Conservation (phyloP, 2,329 filamentous ascomycete genomes). For the Myriosclerotinia scirpicola region DNA sequence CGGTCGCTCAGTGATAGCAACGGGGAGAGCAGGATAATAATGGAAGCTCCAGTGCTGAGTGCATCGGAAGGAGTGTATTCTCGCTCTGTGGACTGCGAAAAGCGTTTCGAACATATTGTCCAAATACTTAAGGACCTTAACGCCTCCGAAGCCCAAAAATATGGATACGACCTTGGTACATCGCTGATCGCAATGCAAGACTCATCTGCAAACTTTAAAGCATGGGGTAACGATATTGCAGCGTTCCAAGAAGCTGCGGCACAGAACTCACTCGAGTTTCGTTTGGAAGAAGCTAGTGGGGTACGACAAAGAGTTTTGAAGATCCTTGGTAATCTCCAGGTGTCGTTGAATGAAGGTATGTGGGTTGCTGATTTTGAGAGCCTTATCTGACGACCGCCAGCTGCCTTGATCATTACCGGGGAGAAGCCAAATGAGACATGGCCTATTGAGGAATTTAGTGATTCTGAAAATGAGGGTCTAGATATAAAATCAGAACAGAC, state of each 20-base stretch:
- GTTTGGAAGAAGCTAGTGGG: constrained; percentile 32
- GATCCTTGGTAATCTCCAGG: constrained; percentile 30
- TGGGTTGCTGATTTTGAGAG: neutral
- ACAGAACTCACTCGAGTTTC: constrained; percentile 32
- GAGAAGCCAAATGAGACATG: constrained; percentile 29
- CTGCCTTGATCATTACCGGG: constrained; percentile 30
- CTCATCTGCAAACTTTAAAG: constrained; percentile 28
- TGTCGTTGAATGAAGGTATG: constrained; percentile 30
- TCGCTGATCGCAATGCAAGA: constrained; percentile 26
- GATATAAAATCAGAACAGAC: constrained; percentile 21
- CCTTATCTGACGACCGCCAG: constrained; percentile 16
- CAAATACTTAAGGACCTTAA: neutral
- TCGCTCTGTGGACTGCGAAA: constrained; percentile 1
- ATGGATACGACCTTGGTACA: constrained; percentile 20
- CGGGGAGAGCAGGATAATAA: no score
- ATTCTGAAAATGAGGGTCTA: constrained; percentile 27
- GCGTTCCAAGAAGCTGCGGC: constrained; percentile 28
- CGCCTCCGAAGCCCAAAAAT: neutral
- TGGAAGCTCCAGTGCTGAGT: neutral
- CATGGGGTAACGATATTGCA: constrained; percentile 35
- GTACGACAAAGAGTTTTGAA: constrained; percentile 29
- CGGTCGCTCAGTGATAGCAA: neutral
- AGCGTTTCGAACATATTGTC: neutral
- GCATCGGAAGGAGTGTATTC: constrained; percentile 1
- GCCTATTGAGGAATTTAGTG: constrained; percentile 26